Conservation (phyloP, 176 grass and related monocot species). For the Triticum timopheevii region DNA sequence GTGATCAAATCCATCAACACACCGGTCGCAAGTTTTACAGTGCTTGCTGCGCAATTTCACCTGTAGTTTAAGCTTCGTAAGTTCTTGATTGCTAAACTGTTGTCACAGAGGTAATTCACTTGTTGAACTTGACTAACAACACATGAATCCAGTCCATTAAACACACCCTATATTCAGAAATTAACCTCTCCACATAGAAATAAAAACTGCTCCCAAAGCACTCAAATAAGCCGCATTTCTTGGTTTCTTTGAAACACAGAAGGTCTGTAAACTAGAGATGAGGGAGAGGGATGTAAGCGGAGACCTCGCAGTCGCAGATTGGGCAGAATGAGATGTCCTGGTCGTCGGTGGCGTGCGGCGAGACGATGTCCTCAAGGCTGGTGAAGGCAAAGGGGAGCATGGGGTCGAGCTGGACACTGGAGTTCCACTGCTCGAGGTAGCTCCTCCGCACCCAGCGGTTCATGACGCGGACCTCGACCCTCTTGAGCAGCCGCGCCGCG, state of each 20-base stretch:
- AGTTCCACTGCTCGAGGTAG: slow-evolving; percentile 82
- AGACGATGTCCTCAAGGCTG: slow-evolving; percentile 62
- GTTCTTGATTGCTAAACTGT: neutral
- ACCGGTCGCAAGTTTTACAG: slow-evolving; percentile 89
- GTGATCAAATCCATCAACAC: slow-evolving; percentile 98
- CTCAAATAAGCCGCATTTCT: neutral
- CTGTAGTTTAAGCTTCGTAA: slow-evolving; percentile 29
- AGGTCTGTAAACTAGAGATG: neutral
- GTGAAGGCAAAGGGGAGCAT: slow-evolving; percentile 87
- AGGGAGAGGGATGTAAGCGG: neutral
- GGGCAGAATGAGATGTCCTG: slow-evolving; percentile 83
- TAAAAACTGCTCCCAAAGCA: neutral
- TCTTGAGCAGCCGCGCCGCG: slow-evolving; percentile 46
- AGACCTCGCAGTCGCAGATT: slow-evolving; percentile 93
- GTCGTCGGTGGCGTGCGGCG: slow-evolving; percentile 47
- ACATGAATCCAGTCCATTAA: neutral
- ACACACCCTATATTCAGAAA: neutral
- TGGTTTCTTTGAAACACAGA: neutral
- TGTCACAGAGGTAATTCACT: neutral
- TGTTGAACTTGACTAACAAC: neutral
- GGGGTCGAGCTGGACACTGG: slow-evolving; percentile 72
- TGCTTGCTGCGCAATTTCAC: slow-evolving; percentile 95
- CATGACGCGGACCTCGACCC: slow-evolving; percentile 56
- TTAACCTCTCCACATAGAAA: neutral
- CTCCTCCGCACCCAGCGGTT: slow-evolving; percentile 76